Percentiles rank a stretch among this genome's conserved stretches.
phyloP scores from a whole-genome alignment of 169 alveolate species.

The Plasmodium vivax region DNA sequence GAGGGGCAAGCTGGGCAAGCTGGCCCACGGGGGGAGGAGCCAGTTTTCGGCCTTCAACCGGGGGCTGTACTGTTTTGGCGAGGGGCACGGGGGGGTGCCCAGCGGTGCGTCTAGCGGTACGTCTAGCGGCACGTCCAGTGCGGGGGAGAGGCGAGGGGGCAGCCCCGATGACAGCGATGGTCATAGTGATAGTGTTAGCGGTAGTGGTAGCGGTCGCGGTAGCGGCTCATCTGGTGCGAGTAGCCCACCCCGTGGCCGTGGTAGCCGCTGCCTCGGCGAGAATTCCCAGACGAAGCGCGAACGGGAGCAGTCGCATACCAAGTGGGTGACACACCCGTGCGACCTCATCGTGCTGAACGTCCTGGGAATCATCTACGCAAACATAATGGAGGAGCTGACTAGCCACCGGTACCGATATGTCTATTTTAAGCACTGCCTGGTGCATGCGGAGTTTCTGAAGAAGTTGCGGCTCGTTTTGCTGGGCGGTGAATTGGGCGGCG shows the following conservation, averaged over 20 bases:
- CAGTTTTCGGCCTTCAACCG: constrained; percentile 8
- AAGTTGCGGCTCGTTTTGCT: neutral
- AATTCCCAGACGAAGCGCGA: neutral
- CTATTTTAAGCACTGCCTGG: constrained; percentile 6
- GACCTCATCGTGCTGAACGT: constrained; percentile 31
- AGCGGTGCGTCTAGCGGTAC: neutral
- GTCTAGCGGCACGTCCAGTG: neutral
- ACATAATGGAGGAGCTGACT: constrained; percentile 37
- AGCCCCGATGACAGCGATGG: neutral
- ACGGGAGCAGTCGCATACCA: neutral
- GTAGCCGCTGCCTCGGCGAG: neutral
- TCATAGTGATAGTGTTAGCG: no score
- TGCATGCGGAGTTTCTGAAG: constrained; percentile 48
- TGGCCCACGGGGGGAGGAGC: neutral
- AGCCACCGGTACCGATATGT: constrained; percentile 30
- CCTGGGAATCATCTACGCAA: constrained; percentile 13
- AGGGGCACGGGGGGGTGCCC: neutral
- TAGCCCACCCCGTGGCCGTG: neutral
- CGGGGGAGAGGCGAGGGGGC: neutral
- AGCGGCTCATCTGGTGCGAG: no score
- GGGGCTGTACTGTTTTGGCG: neutral
- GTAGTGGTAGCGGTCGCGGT: no score
- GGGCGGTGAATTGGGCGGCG: neutral
- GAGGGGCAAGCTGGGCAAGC: neutral
- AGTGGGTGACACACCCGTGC: neutral